Base-by-base conservation (phyloP, 2,329 filamentous ascomycete species). In the Ascomycota sp. region DNA sequence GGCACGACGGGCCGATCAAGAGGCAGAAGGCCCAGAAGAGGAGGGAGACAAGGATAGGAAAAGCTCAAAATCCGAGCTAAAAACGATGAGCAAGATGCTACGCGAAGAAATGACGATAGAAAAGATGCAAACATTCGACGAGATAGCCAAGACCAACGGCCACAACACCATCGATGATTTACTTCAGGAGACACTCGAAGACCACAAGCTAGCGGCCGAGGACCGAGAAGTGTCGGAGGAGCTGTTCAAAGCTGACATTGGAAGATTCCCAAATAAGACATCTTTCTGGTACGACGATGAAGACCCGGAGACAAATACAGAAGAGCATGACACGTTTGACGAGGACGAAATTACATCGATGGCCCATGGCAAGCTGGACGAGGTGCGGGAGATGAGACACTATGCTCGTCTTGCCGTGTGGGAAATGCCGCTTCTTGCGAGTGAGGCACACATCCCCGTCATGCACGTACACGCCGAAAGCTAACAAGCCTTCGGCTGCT, bases 381-480 rank as follows among this genome's bases (percentile, higher is more conserved):
- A 89, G 53, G 75, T 91, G 47, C 68, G 86, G 40, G 84, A 95
- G 55, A 66, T 86, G 50, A 69, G 89, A 60, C 73, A 92, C 47
- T 93, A 92, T 53, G 75, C 79, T 32, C 69, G 89, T 34, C 63
- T 92, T 44, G 73, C 79, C 32, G 82, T 83, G 21, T 98, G 89
- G 84, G 89, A 98, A 55, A 80, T 98, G 76, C 89, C 89, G 8
- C 59, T 92, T 40, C 62, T 98, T 38, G 72, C 75, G 37, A 79
- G 84, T 92, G 68, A 54, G 80, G 64, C 21, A 11, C 12, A 21
- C 16, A 21, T 21, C 5, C 16, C 16, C 16, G 16, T 21, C 16
- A 5, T 21, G 16, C 16, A 21, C 16, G 30, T 13, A 25, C 25
- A 21, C 9, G 12, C 9, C 13, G 13, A 35, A 31, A 33, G 31